These are phyloP conservation scores for Nidula niveotomentosa DNA, from an alignment of 1,284 basidiomycete species.

Conservation along the genomic window DNA sequence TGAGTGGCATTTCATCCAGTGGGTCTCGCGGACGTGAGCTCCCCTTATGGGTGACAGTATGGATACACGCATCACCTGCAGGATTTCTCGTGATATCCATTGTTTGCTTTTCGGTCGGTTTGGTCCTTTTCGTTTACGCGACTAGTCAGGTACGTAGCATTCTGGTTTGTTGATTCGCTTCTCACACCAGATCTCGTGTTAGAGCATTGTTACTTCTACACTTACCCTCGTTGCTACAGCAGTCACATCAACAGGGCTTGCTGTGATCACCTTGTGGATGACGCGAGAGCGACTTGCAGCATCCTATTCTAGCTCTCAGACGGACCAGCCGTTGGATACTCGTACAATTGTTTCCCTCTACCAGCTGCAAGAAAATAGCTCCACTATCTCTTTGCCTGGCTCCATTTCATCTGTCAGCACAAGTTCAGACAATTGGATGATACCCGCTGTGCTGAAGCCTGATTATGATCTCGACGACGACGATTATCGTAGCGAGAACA, in stretches of 20 bases:
- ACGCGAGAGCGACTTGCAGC: conserved; percentile 67
- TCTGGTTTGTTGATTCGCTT: background rate
- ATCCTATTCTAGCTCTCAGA: background rate
- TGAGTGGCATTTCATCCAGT: background rate
- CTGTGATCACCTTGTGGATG: conserved; percentile 78
- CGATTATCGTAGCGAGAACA: background rate
- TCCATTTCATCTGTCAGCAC: background rate
- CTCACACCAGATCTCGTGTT: background rate
- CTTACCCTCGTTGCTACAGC: conserved; percentile 74
- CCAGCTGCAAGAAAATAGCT: background rate
- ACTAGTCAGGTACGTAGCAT: conserved; percentile 45
- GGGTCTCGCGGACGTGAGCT: conserved; percentile 18
- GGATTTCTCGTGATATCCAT: conserved; percentile 74
- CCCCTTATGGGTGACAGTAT: conserved; percentile 81
- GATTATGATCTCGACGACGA: background rate
- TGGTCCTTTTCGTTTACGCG: conserved; percentile 67
- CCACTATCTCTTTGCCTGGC: background rate
- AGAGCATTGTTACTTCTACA: conserved; percentile 62
- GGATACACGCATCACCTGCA: conserved; percentile 77
- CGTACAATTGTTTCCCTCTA: background rate
- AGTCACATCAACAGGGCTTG: conserved; percentile 73
- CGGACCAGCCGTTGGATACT: background rate
- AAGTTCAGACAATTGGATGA: background rate
- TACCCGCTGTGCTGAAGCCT: background rate
- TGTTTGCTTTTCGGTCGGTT: conserved; percentile 68